Conservation (phyloP, 331 rosid genomes). For the Rhamnella rubrinervis region DNA sequence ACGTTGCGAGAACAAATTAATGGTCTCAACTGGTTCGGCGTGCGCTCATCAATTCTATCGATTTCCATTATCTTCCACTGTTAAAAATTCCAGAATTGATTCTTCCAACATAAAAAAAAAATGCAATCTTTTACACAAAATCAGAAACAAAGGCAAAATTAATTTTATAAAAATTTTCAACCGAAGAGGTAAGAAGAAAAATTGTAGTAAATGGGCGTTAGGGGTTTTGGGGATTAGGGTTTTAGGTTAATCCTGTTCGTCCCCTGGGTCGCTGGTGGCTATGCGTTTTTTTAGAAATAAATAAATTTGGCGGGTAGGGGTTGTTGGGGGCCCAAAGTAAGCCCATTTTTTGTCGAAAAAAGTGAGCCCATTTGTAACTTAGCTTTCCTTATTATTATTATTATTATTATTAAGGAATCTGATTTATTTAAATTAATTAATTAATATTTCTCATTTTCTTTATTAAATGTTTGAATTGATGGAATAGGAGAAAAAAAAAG, state of each 20-base stretch:
- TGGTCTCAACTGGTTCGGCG: slow-evolving; percentile 73
- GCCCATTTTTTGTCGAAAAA: no score
- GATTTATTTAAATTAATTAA: no score
- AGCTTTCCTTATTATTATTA: no score
- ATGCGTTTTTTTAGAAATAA: not conserved
- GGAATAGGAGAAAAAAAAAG: no score
- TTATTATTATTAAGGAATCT: no score
- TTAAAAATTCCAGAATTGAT: not conserved
- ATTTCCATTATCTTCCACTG: slow-evolving; percentile 37
- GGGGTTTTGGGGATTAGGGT: slow-evolving; percentile 9
- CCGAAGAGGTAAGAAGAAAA: not conserved
- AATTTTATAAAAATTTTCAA: no score
- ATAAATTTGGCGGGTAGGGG: not conserved
- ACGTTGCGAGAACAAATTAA: slow-evolving; percentile 66
- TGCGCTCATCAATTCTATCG: slow-evolving; percentile 69
- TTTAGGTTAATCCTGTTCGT: not conserved
- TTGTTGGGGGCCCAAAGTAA: no score
- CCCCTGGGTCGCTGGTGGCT: not conserved
- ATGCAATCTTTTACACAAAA: not conserved
- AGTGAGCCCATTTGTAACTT: no score
- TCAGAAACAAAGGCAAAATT: no score
- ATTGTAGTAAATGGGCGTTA: not conserved
- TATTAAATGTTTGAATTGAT: no score
- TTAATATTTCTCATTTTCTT: no score
- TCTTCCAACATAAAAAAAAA: not conserved